phyloP scores from a whole-genome alignment of 306 rosid species.

The Quercus rubra region DNA sequence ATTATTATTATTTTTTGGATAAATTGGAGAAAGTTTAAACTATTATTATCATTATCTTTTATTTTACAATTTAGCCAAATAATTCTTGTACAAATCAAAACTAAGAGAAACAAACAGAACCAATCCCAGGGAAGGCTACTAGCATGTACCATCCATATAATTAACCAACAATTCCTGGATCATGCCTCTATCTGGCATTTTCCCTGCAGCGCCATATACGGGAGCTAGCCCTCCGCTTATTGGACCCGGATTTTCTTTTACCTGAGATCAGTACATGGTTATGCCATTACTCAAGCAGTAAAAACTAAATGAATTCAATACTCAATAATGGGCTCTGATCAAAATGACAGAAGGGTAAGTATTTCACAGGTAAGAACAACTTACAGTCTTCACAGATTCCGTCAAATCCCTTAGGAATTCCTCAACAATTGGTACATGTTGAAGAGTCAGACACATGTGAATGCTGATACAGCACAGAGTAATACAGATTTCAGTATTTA shows the following conservation, averaged over 20 bases:
- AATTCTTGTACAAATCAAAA: constrained; percentile 17
- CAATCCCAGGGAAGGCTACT: constrained; percentile 15
- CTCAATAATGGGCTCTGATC: neutral
- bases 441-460: constrained; percentile 91
- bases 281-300: neutral
- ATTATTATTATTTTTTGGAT: neutral
- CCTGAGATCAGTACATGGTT: constrained; percentile 39
- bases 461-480: constrained; percentile 49
- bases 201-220: constrained; percentile 95
- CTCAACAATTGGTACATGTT: constrained; percentile 66
- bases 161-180: constrained; percentile 81
- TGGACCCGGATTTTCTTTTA: constrained; percentile 88
- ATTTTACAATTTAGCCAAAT: constrained; percentile 13
- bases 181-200: constrained; percentile 88
- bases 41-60: neutral
- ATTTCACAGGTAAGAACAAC: constrained; percentile 23
- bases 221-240: constrained; percentile 92
- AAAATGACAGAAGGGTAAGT: neutral
- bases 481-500: constrained; percentile 17
- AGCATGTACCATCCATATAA: constrained; percentile 90
- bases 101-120: neutral
- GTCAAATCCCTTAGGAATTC: constrained; percentile 68
- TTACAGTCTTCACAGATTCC: constrained; percentile 76
- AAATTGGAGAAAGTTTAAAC: neutral
- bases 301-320: neutral